Percentiles rank a stretch among this genome's conserved stretches.
These are phyloP conservation scores for Reticulascus tulasneorum DNA, from an alignment of 2,329 filamentous ascomycete species.

Conservation along the genomic window DNA sequence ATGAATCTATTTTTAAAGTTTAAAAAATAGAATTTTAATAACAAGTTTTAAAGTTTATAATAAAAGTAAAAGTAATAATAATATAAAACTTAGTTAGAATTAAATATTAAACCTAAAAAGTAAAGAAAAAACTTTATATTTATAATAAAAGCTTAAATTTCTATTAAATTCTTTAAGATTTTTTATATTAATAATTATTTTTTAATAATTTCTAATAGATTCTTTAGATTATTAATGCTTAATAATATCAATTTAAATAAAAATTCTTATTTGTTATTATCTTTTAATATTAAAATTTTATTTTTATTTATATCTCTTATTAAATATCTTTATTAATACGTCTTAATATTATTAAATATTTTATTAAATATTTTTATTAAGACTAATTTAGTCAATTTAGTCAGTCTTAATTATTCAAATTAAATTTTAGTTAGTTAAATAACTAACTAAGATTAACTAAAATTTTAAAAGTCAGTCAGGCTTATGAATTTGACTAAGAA, in stretches of 20 bases:
- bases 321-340: too few species aligned
- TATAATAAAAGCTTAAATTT: not conserved
- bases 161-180: slow-evolving; percentile 3
- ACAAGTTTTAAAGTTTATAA: too few species aligned
- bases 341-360: too few species aligned
- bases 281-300: too few species aligned
- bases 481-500: not conserved
- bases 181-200: too few species aligned
- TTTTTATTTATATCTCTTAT: too few species aligned
- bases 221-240: not conserved
- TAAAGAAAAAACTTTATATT: not conserved
- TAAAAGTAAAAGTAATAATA: too few species aligned
- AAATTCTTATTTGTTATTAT: not conserved
- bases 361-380: not conserved
- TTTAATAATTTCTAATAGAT: too few species aligned
- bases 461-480: too few species aligned
- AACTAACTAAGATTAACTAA: not conserved
- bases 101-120: not conserved
- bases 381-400: not conserved
- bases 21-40: too few species aligned
- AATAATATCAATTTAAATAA: not conserved
- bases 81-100: not conserved
- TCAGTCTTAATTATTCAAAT: not conserved
- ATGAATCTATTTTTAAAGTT: too few species aligned
- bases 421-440: not conserved